Evolutionary conservation across 331 rosid genomes (phyloP), one percentile per base, ranked within the genome.

Genomic region (Ulmus americana): DNA sequence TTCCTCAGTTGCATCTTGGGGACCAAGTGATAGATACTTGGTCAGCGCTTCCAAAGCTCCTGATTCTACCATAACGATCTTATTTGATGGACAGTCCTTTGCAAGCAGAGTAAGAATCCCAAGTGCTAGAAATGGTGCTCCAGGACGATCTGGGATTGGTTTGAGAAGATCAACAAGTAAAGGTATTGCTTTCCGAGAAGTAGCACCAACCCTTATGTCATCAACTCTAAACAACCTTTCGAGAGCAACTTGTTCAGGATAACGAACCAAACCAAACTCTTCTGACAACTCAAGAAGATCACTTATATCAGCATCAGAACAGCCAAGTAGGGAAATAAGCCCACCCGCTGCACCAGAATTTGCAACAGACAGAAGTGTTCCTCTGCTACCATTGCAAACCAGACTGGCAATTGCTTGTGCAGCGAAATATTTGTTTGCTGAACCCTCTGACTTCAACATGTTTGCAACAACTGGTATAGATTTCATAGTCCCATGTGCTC

Each of bases 71-170:
- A 94, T 89, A 40, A 94, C 82, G 79, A 77, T 81, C 84, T 82
- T 89, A 76, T 94, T 89, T 15, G 98, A 74, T 7, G 95, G 90
- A 55, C 95, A 94, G 77, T 89, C 98, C 78, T 78, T 94, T 6
- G 86, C 79, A 64, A 94, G 95, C 81, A 82, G 97, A 80, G 91
- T 89, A 77, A 94, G 78, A 81, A 86, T 41, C 67, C 91, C 91
- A 48, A 94, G 98, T 45, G 98, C 95, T 65, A 94, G 90, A 84
- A 79, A 83, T 65, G 98, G 98, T 63, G 98, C 98, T 59, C 95
- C 95, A 28, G 98, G 98, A 71, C 98, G 97, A 76, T 90, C 98
- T 47, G 98, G 98, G 65, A 94, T 89, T 49, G 98, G 98, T 79
- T 94, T 94, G 66, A 94, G 97, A 81, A 86, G 90, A 89, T 94